Conservation (phyloP, 2,329 filamentous ascomycete species). For the Chaetothyriales sp. region DNA sequence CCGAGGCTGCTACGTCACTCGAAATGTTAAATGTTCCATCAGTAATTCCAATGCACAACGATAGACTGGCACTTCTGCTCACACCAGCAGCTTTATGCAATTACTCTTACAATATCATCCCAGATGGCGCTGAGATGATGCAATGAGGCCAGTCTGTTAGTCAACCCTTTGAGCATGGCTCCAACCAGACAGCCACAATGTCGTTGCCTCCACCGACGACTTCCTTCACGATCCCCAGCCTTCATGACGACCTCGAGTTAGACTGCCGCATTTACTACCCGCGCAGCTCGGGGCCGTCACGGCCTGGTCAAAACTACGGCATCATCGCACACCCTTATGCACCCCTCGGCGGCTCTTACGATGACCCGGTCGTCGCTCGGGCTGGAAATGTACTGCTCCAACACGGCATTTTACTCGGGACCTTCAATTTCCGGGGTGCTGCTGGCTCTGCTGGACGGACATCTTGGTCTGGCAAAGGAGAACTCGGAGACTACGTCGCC, state of each 20-base stretch:
- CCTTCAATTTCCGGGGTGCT: constrained; percentile 87
- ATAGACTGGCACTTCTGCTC: too few relatives aligned
- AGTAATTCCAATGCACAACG: too few relatives aligned
- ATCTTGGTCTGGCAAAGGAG: constrained; percentile 72
- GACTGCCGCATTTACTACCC: constrained; percentile 76
- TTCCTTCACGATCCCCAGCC: constrained; percentile 65
- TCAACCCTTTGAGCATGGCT: not conserved
- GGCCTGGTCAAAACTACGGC: constrained; percentile 22
- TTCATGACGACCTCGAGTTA: constrained; percentile 61
- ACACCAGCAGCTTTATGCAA: not conserved
- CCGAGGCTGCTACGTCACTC: too few relatives aligned
- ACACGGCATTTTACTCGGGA: constrained; percentile 59
- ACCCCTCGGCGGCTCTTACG: constrained; percentile 67
- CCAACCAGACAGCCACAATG: constrained; percentile 12
- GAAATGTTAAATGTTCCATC: too few relatives aligned
- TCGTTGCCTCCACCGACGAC: constrained; percentile 24
- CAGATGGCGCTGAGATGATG: not conserved
- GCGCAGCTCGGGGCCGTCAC: constrained; percentile 15
- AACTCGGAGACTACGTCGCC: constrained; percentile 68
- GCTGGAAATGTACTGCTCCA: constrained; percentile 50
- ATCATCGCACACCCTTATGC: constrained; percentile 85
- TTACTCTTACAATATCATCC: not conserved
- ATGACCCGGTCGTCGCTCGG: constrained; percentile 63
- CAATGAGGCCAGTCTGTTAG: not conserved
- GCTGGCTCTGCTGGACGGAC: constrained; percentile 59